Conservation (phyloP, 2,329 filamentous ascomycete genomes). For the Aureobasidium sp. region DNA sequence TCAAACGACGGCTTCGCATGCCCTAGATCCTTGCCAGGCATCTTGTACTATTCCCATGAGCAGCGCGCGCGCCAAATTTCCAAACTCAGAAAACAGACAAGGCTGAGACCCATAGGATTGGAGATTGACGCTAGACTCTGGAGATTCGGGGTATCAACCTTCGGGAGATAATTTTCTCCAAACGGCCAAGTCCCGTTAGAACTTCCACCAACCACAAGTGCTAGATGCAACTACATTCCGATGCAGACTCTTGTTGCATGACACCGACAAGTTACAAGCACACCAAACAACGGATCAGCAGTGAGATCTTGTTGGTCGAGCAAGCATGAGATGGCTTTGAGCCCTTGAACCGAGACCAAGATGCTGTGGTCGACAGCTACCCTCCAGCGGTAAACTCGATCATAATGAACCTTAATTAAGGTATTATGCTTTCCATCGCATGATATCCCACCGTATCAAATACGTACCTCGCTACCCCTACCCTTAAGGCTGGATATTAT, state of each 20-base stretch:
- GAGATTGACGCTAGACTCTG: not conserved
- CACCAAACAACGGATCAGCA: not conserved
- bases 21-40: not conserved
- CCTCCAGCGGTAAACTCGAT: not conserved
- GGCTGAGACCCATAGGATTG: not conserved
- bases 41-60: not conserved
- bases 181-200: not conserved
- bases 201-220: constrained; percentile 4
- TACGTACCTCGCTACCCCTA: not conserved
- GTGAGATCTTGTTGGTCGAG: not conserved
- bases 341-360: not conserved
- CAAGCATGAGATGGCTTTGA: not conserved
- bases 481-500: not conserved
- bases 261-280: not conserved
- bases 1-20: not conserved
- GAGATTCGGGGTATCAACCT: not conserved
- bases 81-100: not conserved
- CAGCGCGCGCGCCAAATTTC: not conserved
- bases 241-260: not conserved
- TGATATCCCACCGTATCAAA: not conserved
- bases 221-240: not conserved
- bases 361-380: not conserved
- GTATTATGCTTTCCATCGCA: not conserved
- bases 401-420: not conserved
- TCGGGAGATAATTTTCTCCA: not conserved